Evolutionary conservation across 306 rosid genomes (phyloP).

Genomic region (Acacia crassicarpa): DNA sequence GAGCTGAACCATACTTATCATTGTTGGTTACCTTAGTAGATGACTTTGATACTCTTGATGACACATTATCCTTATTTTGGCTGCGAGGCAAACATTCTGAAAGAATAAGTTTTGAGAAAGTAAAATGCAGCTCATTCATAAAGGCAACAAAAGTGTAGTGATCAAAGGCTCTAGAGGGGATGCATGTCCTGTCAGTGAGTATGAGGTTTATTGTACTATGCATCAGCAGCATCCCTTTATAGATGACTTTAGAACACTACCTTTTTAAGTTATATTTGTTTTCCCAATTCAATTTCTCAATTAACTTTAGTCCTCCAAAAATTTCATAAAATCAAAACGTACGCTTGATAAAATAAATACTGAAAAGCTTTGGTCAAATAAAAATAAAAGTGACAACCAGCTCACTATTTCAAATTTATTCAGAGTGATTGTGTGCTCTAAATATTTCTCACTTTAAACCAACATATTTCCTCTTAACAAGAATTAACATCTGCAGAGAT

Average conservation of each 20-base stretch:
- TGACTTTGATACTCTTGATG: constrained; percentile 55
- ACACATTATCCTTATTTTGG: constrained; percentile 45
- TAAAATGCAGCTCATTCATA: constrained; percentile 20
- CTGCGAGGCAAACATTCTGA: constrained; percentile 51
- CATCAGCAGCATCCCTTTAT: constrained; percentile 15
- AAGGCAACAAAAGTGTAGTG: background rate
- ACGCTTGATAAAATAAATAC: too few relatives aligned
- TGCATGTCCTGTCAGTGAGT: background rate
- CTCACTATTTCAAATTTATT: background rate
- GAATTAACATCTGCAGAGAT: background rate
- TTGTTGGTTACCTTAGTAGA: constrained; percentile 48
- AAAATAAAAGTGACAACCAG: background rate
- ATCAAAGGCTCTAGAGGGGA: constrained; percentile 13
- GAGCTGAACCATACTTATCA: constrained; percentile 47
- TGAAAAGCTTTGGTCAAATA: background rate
- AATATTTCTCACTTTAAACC: background rate
- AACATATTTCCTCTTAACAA: background rate
- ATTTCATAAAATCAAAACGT: background rate
- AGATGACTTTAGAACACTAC: background rate
- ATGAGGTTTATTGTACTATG: constrained; percentile 3
- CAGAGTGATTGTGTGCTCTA: background rate
- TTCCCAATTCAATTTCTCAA: background rate
- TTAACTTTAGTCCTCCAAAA: background rate
- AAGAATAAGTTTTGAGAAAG: constrained; percentile 23
- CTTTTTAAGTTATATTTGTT: constrained; percentile 13